Evolutionary conservation across 495 filamentous ascomycete species (phyloP), one percentile per base, ranked within the genome.

Genomic region (Venustampulla echinocandica): DNA sequence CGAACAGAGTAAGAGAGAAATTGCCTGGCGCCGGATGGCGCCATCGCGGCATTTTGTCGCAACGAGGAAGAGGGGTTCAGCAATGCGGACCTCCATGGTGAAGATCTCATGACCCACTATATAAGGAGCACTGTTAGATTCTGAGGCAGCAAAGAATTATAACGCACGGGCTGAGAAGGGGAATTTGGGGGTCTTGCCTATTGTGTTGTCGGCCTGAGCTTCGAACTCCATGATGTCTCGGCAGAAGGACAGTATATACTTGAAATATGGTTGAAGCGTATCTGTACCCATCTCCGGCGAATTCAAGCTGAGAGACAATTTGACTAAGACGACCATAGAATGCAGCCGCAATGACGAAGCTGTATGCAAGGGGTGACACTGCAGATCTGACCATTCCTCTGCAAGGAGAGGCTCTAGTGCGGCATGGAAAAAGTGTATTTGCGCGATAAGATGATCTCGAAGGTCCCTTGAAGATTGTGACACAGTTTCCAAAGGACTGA

Each of bases 1-100:
- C 1, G 55, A 47, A 0, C 57, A 43, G 10, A 60, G 56, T 1
- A 58, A 38, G 19, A 58, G 51, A 24, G 28, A 19, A 6, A 58
- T 52, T 11, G 55, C 55, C 42, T 49, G 25, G 1, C 45, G 44
- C n/a, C 55, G 38, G 19, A 55, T 34, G 4, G 23, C 4, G 15
- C 28, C 20, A 11, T 48, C 10, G 22, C 47, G 52, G 30, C 55
- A 55, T 39, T 54, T 58, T 22, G 36, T 52, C 6, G 47, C 48
- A 17, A 52, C 25, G 14, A 55, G 42, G 6, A 20, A 43, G 4
- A 57, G 50, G 11, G 46, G 13, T 15, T 23, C 17, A 5, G 51
- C 30, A 18, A 46, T 46, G 4, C 54, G 49, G 13, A 39, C n/a
- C 20, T 58, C 52, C 27, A 54, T 48, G 14, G 22, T 42, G 33